Evolutionary conservation across 768 basidiomycete species (phyloP).

Genomic region (Polyporus arcularius): DNA sequence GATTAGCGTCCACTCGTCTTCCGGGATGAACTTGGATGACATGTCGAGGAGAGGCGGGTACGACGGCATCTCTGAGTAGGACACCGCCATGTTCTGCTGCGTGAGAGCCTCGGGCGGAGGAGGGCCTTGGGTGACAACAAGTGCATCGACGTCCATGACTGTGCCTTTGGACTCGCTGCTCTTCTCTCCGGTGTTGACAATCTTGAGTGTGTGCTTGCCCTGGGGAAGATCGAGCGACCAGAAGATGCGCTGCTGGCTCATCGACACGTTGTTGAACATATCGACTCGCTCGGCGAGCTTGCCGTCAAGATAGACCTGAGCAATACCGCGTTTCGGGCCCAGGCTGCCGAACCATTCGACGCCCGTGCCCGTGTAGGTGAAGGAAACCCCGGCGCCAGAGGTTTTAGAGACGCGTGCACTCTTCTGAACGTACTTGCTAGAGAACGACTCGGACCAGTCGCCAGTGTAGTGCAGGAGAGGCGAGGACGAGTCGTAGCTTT

Average conservation of each 20-base stretch:
- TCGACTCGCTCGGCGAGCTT: slow-evolving; percentile 46
- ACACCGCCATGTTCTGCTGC: background rate
- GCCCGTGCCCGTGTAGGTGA: slow-evolving; percentile 72
- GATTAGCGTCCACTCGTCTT: slow-evolving; percentile 52
- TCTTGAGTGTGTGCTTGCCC: slow-evolving; percentile 61
- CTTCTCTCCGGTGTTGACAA: slow-evolving; percentile 54
- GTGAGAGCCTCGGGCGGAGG: background rate
- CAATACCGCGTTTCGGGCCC: slow-evolving; percentile 54
- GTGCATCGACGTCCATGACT: slow-evolving; percentile 60
- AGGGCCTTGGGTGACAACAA: slow-evolving; percentile 58
- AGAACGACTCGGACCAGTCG: slow-evolving; percentile 56
- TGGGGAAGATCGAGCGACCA: slow-evolving; percentile 54
- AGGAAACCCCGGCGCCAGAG: slow-evolving; percentile 49
- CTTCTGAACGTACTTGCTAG: slow-evolving; percentile 49
- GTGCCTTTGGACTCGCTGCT: slow-evolving; percentile 36
- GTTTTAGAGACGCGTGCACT: slow-evolving; percentile 49
- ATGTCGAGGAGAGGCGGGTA: slow-evolving; percentile 22
- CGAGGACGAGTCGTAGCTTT: slow-evolving; percentile 69
- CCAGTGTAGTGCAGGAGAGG: slow-evolving; percentile 66
- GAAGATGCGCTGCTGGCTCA: slow-evolving; percentile 64
- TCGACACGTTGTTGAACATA: slow-evolving; percentile 37
- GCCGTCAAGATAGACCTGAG: slow-evolving; percentile 62
- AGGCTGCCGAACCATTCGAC: slow-evolving; percentile 77
- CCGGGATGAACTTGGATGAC: slow-evolving; percentile 8
- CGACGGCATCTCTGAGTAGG: slow-evolving; percentile 7